Percentiles rank a stretch among this genome's conserved stretches.
Evolutionary conservation across 768 basidiomycete species (phyloP).

Genomic region (Rhizopogon sp.): DNA sequence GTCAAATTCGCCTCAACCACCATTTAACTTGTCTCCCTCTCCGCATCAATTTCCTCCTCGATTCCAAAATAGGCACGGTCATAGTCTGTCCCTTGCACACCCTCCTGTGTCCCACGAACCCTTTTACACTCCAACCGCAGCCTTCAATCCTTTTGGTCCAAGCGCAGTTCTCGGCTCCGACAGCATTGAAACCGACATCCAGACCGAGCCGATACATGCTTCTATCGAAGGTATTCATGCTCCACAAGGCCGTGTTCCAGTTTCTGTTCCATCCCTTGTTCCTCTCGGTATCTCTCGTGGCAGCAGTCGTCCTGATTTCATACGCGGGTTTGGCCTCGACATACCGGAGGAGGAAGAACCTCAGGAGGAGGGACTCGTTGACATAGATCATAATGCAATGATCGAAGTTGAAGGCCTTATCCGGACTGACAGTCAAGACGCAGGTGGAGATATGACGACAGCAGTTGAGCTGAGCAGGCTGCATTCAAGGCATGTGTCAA

Average conservation of each 20-base stretch:
- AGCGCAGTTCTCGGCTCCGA: conserved; percentile 51
- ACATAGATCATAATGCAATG: conserved; percentile 31
- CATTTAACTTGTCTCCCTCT: conserved; percentile 48
- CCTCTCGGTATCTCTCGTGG: conserved; percentile 36
- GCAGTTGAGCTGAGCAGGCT: conserved; percentile 46
- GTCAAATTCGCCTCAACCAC: conserved; percentile 61
- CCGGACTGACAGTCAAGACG: conserved; percentile 19
- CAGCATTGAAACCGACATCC: conserved; percentile 28
- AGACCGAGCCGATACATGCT: conserved; percentile 16
- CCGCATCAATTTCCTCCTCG: conserved; percentile 35
- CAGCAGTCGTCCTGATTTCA: conserved; percentile 67
- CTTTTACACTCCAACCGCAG: conserved; percentile 31
- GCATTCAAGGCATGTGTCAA: conserved; percentile 70
- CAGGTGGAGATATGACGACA: conserved; percentile 36
- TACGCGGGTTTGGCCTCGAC: conserved; percentile 76
- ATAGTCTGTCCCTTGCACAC: conserved; percentile 70
- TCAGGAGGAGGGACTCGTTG: conserved; percentile 36
- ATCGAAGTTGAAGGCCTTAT: conserved; percentile 28
- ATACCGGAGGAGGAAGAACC: conserved; percentile 73
- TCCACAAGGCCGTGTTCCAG: conserved; percentile 51
- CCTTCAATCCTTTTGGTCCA: conserved; percentile 66
- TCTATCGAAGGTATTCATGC: conserved; percentile 37
- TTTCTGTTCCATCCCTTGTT: conserved; percentile 39
- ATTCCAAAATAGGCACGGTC: conserved; percentile 58
- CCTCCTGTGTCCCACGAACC: conserved; percentile 35